Base-by-base conservation (phyloP, 2,329 filamentous ascomycete genomes). In the Cadophora sp. region DNA sequence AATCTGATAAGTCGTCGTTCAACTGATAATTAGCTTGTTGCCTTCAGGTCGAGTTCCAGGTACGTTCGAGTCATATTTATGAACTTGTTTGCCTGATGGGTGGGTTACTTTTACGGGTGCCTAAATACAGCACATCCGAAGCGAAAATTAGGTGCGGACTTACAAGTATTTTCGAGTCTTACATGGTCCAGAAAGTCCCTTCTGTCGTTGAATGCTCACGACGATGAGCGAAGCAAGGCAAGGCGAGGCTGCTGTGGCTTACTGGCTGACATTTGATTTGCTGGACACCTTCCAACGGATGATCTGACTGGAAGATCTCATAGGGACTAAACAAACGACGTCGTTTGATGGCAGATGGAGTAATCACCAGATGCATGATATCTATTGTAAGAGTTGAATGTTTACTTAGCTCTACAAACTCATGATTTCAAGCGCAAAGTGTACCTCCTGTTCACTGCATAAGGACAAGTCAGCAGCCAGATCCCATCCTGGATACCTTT, bases 191-290 rank as follows among this genome's bases (percentile, higher is more conserved):
- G 56, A 59, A 5, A 5, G 5, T 43, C 40, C 19, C 31, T 24
- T 58, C 31, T 37, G n/a, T 24, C 56, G 43, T 19, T 59, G 24
- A 12, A 50, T 50, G 59, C 46, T 46, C n/a, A 19, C 48, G 59
- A 50, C 40, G 11, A 62, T 14, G 11, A 14, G 59, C 56, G 66
- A 66, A 14, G 59, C 56, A 64, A 66, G 59, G 65, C 63, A 65
- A 66, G 67, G 67, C 67, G 14, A 62, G 26, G 53, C 43, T 31
- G 48, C 19, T 24, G 62, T 66, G 67, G 61, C 61, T 66, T 37
- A 56, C 53, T 50, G 67, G 50, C 53, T 50, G 67, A 34, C 4
- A 55, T 14, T 24, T 64, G 60, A 46, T 66, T 66, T 19, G 59
- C 46, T 60, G 40, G 43, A 31, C 27, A n/a, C 27, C 11, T n/a